A percentile compares a stretch with the other conserved stretches of the same genome.
Evolutionary conservation across 495 filamentous ascomycete species (phyloP).

Genomic region (Penicillium pulvis): DNA sequence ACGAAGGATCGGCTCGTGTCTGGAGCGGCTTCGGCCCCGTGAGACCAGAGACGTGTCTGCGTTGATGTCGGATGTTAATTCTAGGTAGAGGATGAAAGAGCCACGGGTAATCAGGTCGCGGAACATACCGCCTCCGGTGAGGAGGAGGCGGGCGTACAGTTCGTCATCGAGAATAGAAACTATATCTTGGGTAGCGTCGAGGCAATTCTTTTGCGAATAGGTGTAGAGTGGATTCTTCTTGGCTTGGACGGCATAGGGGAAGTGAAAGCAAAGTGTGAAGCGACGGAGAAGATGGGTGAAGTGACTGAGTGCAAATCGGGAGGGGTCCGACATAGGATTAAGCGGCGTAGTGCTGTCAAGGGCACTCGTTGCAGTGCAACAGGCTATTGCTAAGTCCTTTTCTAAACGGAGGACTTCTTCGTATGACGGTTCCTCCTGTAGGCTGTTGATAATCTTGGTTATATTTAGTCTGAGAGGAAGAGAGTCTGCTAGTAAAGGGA

Average conservation of each 20-base stretch:
- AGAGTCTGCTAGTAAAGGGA: conserved; percentile 44
- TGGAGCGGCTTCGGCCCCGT: conserved; percentile 30
- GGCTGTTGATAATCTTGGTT: conserved; percentile 42
- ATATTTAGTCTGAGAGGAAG: conserved; percentile 44
- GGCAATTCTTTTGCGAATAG: conserved; percentile 47
- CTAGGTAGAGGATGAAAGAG: conserved; percentile 34
- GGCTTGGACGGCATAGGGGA: conserved; percentile 45
- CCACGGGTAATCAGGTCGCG: conserved; percentile 46
- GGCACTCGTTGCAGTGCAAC: conserved; percentile 25
- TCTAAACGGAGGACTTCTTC: conserved; percentile 43
- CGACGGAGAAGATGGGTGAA: neutral
- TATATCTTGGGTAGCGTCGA: conserved; percentile 46
- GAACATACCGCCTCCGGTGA: conserved; percentile 50
- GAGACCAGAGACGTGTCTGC: conserved; percentile 15
- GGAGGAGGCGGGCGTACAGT: conserved; percentile 41
- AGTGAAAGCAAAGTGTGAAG: conserved; percentile 52
- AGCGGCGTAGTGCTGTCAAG: no score
- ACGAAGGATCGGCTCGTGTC: conserved; percentile 33
- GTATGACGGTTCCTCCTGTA: conserved; percentile 49
- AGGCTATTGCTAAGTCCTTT: conserved; percentile 36
- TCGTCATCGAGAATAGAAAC: conserved; percentile 43
- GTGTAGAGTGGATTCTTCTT: conserved; percentile 47
- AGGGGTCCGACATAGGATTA: no score
- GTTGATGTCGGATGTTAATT: conserved; percentile 23
- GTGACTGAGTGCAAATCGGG: no score